phyloP scores from a whole-genome alignment of 2,329 filamentous ascomycete species.

The Aspergillus ibericus region DNA sequence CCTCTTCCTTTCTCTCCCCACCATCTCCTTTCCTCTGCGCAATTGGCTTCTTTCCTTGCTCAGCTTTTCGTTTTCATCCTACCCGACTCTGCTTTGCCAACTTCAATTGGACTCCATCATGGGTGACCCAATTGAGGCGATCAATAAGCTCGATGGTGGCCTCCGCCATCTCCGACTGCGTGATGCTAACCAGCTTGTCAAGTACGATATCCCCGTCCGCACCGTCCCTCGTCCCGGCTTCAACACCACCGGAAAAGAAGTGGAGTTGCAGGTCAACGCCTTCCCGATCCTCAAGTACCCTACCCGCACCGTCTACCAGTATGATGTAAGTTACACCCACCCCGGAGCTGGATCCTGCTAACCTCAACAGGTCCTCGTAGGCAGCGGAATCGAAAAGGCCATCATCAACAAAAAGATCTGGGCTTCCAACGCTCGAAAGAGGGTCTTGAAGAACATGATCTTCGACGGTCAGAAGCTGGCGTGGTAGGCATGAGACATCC shows the following conservation, averaged over 20 bases:
- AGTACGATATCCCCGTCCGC: constrained; percentile 36
- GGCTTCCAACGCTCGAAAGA: constrained; percentile 63
- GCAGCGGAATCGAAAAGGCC: constrained; percentile 63
- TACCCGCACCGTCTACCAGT: constrained; percentile 70
- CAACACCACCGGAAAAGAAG: constrained; percentile 58
- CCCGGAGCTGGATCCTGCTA: neutral
- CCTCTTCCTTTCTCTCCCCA: neutral
- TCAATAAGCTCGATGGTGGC: constrained; percentile 22
- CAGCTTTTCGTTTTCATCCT: neutral
- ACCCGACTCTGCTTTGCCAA: neutral
- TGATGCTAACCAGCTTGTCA: constrained; percentile 28
- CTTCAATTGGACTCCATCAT: constrained; percentile 10
- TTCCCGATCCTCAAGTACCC: constrained; percentile 67
- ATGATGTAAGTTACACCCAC: constrained; percentile 67
- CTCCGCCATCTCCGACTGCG: constrained; percentile 27
- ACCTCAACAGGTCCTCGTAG: constrained; percentile 60
- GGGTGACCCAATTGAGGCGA: constrained; percentile 21
- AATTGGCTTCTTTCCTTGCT: neutral
- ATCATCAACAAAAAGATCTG: constrained; percentile 72
- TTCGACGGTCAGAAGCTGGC: constrained; percentile 83
- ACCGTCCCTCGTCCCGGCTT: constrained; percentile 53
- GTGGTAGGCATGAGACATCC: constrained; percentile 59
- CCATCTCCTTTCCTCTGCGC: neutral
- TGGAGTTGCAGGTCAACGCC: constrained; percentile 67
- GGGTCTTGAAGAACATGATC: constrained; percentile 63